Percentiles rank a stretch among this genome's conserved stretches.
These are phyloP conservation scores for Aspergillus alliaceus DNA, from an alignment of 2,329 filamentous ascomycete species.

Conservation along the genomic window DNA sequence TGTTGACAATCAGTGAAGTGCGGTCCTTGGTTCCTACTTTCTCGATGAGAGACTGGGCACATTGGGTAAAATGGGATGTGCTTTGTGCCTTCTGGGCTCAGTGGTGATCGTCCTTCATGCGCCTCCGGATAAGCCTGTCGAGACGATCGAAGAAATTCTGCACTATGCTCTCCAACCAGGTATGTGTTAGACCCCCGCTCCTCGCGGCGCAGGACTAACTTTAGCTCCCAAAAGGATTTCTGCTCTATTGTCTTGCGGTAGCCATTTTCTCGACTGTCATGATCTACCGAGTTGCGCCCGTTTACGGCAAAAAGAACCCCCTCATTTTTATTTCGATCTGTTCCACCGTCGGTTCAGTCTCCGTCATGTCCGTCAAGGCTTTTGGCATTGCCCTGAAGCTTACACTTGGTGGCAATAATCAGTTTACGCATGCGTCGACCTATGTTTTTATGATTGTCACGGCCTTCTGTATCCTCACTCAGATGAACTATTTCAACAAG, in stretches of 20 bases:
- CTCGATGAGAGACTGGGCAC: constrained; percentile 86
- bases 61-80: constrained; percentile 90
- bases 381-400: constrained; percentile 97
- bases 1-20: constrained; percentile 49
- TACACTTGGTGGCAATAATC: constrained; percentile 88
- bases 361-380: constrained; percentile 98
- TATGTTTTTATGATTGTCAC: constrained; percentile 97
- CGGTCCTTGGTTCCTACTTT: constrained; percentile 93
- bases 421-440: constrained; percentile 91
- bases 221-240: constrained; percentile 65
- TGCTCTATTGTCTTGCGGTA: constrained; percentile 80
- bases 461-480: constrained; percentile 88
- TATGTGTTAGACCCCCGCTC: constrained; percentile 45
- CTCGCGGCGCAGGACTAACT: constrained; percentile 3
- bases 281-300: constrained; percentile 92
- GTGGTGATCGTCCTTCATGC: constrained; percentile 98
- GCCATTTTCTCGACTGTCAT: constrained; percentile 83
- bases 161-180: constrained; percentile 87
- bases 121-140: constrained; percentile 86
- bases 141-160: constrained; percentile 88
- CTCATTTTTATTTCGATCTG: constrained; percentile 97
- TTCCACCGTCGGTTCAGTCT: constrained; percentile 93
- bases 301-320: constrained; percentile 91
- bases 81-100: constrained; percentile 91
- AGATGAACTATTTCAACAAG: constrained; percentile 99